Evolutionary conservation across 75 land plant genomes (phyloP).

Genomic region (Isoetes taiwanensis): DNA sequence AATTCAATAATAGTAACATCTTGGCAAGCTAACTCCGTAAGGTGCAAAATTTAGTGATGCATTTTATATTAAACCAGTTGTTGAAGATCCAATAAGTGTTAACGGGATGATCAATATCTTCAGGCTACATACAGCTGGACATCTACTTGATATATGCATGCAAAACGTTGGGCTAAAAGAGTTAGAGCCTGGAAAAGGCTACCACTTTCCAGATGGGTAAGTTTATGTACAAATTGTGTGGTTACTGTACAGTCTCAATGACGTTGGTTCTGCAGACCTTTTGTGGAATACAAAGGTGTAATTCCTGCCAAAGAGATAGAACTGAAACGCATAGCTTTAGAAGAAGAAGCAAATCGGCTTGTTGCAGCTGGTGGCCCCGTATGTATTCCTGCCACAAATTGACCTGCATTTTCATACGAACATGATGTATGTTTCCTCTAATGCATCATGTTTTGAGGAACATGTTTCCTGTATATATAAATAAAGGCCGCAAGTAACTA

Average conservation of each 20-base stretch:
- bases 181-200: constrained; percentile 51
- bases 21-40: too few species aligned
- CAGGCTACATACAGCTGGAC: constrained; percentile 72
- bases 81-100: constrained; percentile 8
- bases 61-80: not conserved
- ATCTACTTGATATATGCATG: constrained; percentile 57
- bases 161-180: constrained; percentile 29
- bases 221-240: not conserved
- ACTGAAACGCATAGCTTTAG: constrained; percentile 32
- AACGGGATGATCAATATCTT: not conserved
- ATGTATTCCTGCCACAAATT: not conserved
- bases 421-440: not conserved
- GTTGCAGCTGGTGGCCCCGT: constrained; percentile 54
- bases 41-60: not conserved
- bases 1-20: too few species aligned
- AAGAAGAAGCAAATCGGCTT: constrained; percentile 38
- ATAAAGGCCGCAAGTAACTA: too few species aligned
- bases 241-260: too few species aligned
- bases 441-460: not conserved
- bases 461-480: not conserved
- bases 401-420: not conserved
- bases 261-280: constrained; percentile 26
- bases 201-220: constrained; percentile 73
- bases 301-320: constrained; percentile 37
- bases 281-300: constrained; percentile 60